Percentiles rank a stretch among this genome's conserved stretches.
Evolutionary conservation across 2,329 filamentous ascomycete genomes (phyloP).

Genomic region (Pyrenochaeta sp.): DNA sequence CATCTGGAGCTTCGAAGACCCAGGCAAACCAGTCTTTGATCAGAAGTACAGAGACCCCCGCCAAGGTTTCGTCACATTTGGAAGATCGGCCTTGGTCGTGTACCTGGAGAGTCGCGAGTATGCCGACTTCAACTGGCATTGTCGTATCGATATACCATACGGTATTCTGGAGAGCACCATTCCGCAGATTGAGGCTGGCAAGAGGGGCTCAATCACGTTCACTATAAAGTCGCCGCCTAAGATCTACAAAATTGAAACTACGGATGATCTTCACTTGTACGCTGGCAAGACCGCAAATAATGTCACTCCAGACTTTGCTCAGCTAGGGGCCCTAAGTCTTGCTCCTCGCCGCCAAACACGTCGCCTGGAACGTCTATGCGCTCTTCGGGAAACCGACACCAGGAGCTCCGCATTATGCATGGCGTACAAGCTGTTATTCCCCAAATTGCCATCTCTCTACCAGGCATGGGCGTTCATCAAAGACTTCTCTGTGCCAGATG

Average conservation of each 20-base stretch:
- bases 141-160: conserved; percentile 54
- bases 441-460: conserved; percentile 24
- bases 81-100: conserved; percentile 37
- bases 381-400: conserved; percentile 46
- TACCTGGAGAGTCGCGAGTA: conserved; percentile 18
- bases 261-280: conserved; percentile 28
- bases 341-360: conserved; percentile 1
- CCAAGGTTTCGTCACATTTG: conserved; percentile 49
- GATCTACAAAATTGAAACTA: conserved; percentile 39
- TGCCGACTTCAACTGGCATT: conserved; percentile 22
- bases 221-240: conserved; percentile 50
- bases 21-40: conserved; percentile 47
- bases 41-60: conserved; percentile 52
- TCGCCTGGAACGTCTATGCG: conserved; percentile 41
- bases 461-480: conserved; percentile 43
- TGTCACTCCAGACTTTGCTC: not conserved
- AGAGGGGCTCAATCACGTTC: conserved; percentile 41
- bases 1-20: conserved; percentile 51
- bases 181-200: conserved; percentile 25
- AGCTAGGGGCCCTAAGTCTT: conserved; percentile 10
- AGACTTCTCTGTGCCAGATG: conserved; percentile 29
- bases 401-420: conserved; percentile 57
- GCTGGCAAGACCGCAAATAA: conserved; percentile 11
- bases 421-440: conserved; percentile 55
- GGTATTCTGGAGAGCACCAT: conserved; percentile 50